These are phyloP conservation scores for Malbranchea zuffiana DNA, from an alignment of 2,329 filamentous ascomycete species.

Conservation along the genomic window DNA sequence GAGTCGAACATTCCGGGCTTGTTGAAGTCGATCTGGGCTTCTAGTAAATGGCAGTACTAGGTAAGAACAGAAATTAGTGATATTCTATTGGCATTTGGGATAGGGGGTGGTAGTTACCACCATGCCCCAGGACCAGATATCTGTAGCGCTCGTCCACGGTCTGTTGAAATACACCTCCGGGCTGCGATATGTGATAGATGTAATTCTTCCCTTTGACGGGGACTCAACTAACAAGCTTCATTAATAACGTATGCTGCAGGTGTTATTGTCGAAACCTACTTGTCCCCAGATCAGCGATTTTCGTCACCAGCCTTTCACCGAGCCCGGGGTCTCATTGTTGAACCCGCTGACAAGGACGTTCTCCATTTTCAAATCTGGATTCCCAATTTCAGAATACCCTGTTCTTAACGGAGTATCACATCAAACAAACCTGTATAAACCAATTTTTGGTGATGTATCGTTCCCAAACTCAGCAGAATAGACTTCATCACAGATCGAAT, in stretches of 20 bases:
- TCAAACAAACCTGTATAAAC: constrained; percentile 3
- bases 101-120: constrained; percentile 4
- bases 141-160: constrained; percentile 8
- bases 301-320: constrained; percentile 8
- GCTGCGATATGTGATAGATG: too few species aligned
- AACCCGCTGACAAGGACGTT: constrained; percentile 8
- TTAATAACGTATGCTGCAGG: too few species aligned
- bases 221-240: not conserved
- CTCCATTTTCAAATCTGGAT: constrained; percentile 11
- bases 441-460: constrained; percentile 6
- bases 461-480: constrained; percentile 5
- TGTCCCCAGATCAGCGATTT: constrained; percentile 10
- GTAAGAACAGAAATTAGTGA: not conserved
- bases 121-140: constrained; percentile 12
- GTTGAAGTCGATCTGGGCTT: constrained; percentile 6
- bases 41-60: constrained; percentile 6
- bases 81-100: not conserved
- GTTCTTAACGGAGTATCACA: not conserved
- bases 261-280: too few species aligned
- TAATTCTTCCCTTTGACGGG: too few species aligned
- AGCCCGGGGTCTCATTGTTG: constrained; percentile 9
- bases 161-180: constrained; percentile 8
- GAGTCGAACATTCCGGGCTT: constrained; percentile 9
- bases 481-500: constrained; percentile 10
- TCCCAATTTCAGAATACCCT: not conserved